Percentiles rank a stretch among this genome's conserved stretches.
These are phyloP conservation scores for Xylaria digitata DNA, from an alignment of 2,329 filamentous ascomycete genomes.

Conservation along the genomic window DNA sequence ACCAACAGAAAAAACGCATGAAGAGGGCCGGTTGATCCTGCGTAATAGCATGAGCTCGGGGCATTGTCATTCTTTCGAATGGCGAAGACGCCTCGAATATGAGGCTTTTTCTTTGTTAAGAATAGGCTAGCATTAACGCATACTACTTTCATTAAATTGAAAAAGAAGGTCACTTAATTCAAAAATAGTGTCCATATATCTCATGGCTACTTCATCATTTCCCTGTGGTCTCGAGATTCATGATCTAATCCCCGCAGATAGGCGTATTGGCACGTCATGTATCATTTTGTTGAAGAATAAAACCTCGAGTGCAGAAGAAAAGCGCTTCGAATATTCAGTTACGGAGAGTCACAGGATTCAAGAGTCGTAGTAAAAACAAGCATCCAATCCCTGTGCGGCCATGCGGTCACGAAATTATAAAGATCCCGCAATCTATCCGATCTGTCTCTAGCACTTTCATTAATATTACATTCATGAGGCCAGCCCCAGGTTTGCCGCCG, in stretches of 20 bases:
- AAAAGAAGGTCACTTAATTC: neutral
- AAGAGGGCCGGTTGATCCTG: conserved; percentile 56
- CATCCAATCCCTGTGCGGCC: neutral
- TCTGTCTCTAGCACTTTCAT: neutral
- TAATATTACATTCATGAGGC: neutral
- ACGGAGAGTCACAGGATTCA: too few species aligned
- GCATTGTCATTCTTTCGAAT: neutral
- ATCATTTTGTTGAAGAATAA: neutral
- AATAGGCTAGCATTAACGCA: conserved; percentile 4
- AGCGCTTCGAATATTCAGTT: neutral
- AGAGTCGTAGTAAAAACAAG: neutral
- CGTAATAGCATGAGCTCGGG: neutral
- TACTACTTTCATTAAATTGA: conserved; percentile 27
- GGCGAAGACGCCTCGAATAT: conserved; percentile 2
- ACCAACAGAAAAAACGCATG: conserved; percentile 69
- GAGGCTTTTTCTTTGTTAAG: conserved; percentile 7
- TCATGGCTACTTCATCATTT: neutral
- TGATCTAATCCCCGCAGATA: neutral
- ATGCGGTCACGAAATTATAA: neutral
- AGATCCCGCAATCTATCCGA: neutral
- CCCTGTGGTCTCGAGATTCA: neutral
- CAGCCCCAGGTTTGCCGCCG: neutral
- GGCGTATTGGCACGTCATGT: too few species aligned
- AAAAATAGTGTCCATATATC: neutral
- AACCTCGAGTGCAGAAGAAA: neutral